Conservation (phyloP, 2,329 filamentous ascomycete genomes). For the Metarhizium humberi region DNA sequence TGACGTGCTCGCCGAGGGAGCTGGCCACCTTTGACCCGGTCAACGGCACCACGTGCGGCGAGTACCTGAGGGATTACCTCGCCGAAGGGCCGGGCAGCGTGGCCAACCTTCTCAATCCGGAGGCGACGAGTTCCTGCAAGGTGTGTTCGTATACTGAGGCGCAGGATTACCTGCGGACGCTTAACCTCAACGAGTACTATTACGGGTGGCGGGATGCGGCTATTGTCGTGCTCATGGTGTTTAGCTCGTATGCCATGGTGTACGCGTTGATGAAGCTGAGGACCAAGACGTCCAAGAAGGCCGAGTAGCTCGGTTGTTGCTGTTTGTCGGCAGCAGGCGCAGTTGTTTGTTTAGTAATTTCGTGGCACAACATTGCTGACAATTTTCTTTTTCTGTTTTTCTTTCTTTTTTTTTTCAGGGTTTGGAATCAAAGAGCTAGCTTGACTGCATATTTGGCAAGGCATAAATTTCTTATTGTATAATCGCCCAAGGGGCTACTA, state of each 20-base stretch:
- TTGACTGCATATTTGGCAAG: no score
- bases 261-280: slow-evolving; percentile 38
- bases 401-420: no score
- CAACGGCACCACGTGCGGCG: slow-evolving; percentile 41
- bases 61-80: slow-evolving; percentile 48
- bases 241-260: slow-evolving; percentile 42
- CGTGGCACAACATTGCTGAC: no score
- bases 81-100: slow-evolving; percentile 18
- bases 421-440: no score
- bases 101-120: slow-evolving; percentile 49
- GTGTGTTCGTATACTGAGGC: slow-evolving; percentile 53
- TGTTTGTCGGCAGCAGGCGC: no score
- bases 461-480: no score
- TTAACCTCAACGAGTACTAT: slow-evolving; percentile 52
- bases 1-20: slow-evolving; percentile 38
- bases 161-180: slow-evolving; percentile 46
- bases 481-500: no score
- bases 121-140: slow-evolving; percentile 42
- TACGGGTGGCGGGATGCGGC: slow-evolving; percentile 59
- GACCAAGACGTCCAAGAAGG: slow-evolving; percentile 38
- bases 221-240: slow-evolving; percentile 46
- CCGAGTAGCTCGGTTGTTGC: slow-evolving; percentile 17
- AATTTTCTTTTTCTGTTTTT: no score
- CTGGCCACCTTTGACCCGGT: slow-evolving; percentile 43
- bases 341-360: no score